Percentiles rank a stretch among this genome's conserved stretches.
These are phyloP conservation scores for Entomortierella parvispora DNA, from an alignment of 192 early-diverging fungal genomes.

Conservation along the genomic window DNA sequence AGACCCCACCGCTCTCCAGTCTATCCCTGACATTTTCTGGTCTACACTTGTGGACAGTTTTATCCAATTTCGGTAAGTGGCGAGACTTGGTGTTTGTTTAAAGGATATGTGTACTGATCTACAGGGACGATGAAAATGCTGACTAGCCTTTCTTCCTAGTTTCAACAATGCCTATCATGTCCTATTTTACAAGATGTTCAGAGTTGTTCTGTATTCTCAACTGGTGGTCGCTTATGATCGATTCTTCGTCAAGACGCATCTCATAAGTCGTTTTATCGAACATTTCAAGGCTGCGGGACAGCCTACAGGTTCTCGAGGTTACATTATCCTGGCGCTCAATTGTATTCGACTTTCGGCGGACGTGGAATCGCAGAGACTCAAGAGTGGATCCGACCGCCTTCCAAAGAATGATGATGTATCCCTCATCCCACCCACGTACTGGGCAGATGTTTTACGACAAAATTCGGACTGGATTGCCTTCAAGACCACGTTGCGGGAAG, in stretches of 20 bases:
- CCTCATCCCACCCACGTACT: slow-evolving; percentile 18
- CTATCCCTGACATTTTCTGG: slow-evolving; percentile 35
- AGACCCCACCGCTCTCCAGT: slow-evolving; percentile 22
- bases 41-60: slow-evolving; percentile 35
- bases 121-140: too few relatives aligned
- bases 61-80: slow-evolving; percentile 31
- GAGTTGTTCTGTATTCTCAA: slow-evolving; percentile 37
- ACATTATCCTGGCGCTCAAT: slow-evolving; percentile 45
- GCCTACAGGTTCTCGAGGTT: slow-evolving; percentile 37
- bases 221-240: slow-evolving; percentile 19
- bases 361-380: slow-evolving; percentile 5
- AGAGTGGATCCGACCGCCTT: background rate
- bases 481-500: slow-evolving; percentile 16
- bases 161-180: slow-evolving; percentile 53
- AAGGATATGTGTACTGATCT: too few relatives aligned
- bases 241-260: slow-evolving; percentile 25
- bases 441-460: slow-evolving; percentile 10
- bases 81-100: background rate
- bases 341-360: slow-evolving; percentile 42
- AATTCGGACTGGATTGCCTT: slow-evolving; percentile 27
- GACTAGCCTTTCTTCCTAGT: background rate
- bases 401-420: background rate
- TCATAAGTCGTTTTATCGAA: slow-evolving; percentile 34
- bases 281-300: slow-evolving; percentile 18
- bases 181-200: slow-evolving; percentile 48